A percentile compares a stretch with the other conserved stretches of the same genome.
Conservation (phyloP, 176 grass and related monocot species). For the Pontederia paniculata region DNA sequence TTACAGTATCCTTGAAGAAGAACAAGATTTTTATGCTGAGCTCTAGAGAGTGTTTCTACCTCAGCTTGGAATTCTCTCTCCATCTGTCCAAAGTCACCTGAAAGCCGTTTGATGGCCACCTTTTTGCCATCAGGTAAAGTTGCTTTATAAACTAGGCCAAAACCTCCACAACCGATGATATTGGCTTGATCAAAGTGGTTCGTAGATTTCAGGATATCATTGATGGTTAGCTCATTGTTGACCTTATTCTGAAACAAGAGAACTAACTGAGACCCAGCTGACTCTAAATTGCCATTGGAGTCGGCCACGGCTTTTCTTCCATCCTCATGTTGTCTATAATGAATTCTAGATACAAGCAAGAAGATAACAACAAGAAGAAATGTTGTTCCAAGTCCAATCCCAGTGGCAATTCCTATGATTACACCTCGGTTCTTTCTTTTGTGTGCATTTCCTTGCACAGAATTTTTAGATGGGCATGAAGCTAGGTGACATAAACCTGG, state of each 20-base stretch:
- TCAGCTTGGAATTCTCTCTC: constrained; percentile 18
- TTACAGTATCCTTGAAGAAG: constrained; percentile 15
- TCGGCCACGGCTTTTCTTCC: background rate
- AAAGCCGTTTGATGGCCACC: constrained; percentile 13
- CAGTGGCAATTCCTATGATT: background rate
- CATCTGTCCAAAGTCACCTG: constrained; percentile 10
- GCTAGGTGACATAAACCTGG: background rate
- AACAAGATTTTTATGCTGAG: constrained; percentile 6
- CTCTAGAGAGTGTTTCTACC: constrained; percentile 11
- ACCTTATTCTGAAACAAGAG: constrained; percentile 9
- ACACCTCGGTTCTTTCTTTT: background rate
- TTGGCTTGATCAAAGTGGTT: constrained; percentile 9
- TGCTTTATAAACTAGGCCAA: constrained; percentile 7
- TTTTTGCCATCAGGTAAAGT: constrained; percentile 3
- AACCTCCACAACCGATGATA: constrained; percentile 10
- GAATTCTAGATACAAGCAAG: background rate
- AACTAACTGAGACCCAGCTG: background rate
- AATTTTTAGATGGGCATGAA: background rate
- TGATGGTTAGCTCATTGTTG: constrained; percentile 7
- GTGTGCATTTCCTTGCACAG: background rate
- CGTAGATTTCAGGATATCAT: constrained; percentile 9
- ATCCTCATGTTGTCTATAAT: background rate
- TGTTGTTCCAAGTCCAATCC: background rate
- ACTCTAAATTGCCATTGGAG: background rate
- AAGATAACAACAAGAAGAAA: background rate